These are phyloP conservation scores for Penicillium sp. DNA, from an alignment of 2,329 filamentous ascomycete species.

Conservation along the genomic window DNA sequence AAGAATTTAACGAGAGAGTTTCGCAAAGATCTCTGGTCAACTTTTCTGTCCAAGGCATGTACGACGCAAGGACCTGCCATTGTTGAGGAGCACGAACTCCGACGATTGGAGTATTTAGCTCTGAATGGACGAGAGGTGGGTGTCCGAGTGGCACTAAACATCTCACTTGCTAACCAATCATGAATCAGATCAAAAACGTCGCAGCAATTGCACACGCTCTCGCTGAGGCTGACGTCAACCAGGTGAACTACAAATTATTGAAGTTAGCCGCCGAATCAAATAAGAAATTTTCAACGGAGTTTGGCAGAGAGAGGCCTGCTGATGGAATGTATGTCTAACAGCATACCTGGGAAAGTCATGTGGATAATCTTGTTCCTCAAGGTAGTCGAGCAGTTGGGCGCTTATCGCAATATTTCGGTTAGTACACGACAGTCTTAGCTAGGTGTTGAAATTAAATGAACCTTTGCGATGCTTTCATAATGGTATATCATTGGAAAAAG, in stretches of 20 bases:
- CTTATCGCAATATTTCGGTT: slow-evolving; percentile 9
- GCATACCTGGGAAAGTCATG: slow-evolving; percentile 1
- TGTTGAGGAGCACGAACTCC: slow-evolving; percentile 7
- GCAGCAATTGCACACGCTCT: no score
- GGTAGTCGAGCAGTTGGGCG: neutral
- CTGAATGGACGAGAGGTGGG: slow-evolving; percentile 18
- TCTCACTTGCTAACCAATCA: slow-evolving; percentile 8
- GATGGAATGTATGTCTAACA: slow-evolving; percentile 11
- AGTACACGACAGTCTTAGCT: neutral
- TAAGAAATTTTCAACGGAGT: slow-evolving; percentile 16
- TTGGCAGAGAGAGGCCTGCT: slow-evolving; percentile 7
- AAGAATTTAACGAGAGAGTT: no score
- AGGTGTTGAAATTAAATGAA: no score
- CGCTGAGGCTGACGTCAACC: no score
- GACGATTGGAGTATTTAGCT: slow-evolving; percentile 7
- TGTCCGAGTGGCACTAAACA: neutral
- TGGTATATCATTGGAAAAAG: no score
- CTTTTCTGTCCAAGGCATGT: no score
- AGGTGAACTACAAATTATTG: no score
- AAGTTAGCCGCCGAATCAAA: no score
- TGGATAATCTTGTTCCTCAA: neutral
- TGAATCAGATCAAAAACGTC: slow-evolving; percentile 19
- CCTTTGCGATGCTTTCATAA: no score
- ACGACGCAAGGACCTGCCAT: neutral
- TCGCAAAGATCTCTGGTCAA: no score